A percentile compares a stretch with the other conserved stretches of the same genome.
These are phyloP conservation scores for Eimeria falciformis DNA, from an alignment of 169 alveolate genomes.

Conservation along the genomic window DNA sequence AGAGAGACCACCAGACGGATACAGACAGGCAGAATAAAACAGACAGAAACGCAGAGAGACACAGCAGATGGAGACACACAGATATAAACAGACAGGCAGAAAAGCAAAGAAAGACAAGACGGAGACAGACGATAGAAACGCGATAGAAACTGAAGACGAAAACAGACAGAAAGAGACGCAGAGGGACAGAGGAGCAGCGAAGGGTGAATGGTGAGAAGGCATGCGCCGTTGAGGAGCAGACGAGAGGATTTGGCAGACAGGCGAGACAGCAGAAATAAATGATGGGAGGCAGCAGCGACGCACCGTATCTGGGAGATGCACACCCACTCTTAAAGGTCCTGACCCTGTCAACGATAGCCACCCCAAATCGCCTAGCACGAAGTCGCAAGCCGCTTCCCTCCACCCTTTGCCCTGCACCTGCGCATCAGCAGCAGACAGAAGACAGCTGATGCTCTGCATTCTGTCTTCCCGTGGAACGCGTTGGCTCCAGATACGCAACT, in stretches of 20 bases:
- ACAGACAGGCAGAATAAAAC: too few relatives aligned
- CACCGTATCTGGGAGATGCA: neutral
- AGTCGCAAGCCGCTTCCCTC: neutral
- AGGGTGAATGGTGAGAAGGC: neutral
- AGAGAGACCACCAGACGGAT: neutral
- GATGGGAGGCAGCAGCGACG: constrained; percentile 25
- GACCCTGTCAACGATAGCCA: constrained; percentile 23
- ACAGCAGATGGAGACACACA: too few relatives aligned
- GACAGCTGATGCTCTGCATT: too few relatives aligned
- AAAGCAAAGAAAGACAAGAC: neutral
- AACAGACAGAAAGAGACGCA: neutral
- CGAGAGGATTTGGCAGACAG: neutral
- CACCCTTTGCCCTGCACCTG: constrained; percentile 46
- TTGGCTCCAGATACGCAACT: neutral
- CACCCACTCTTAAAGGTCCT: neutral
- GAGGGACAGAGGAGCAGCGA: neutral
- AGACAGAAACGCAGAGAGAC: too few relatives aligned
- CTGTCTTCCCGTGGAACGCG: too few relatives aligned
- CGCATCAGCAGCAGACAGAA: constrained; percentile 41
- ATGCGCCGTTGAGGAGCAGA: neutral
- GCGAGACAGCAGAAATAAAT: neutral
- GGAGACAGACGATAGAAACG: neutral
- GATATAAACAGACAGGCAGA: neutral
- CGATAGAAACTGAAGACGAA: neutral
- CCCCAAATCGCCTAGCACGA: neutral